phyloP scores from a whole-genome alignment of 129 eudicot species.

The Logfia minima region DNA sequence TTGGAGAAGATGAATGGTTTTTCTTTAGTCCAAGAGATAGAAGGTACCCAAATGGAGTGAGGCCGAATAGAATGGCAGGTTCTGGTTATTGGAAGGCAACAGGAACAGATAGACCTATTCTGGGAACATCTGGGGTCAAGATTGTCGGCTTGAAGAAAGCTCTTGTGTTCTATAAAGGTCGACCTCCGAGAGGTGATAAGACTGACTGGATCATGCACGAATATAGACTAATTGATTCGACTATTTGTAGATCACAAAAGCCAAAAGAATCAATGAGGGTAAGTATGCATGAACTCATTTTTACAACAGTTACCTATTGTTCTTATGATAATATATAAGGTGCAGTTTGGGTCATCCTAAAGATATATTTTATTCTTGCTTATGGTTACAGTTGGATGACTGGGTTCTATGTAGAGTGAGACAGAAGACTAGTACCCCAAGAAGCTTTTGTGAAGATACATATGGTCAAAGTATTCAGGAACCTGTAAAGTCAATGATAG shows the following conservation, averaged over 20 bases:
- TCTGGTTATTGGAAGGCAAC: conserved; percentile 62
- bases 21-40: conserved; percentile 57
- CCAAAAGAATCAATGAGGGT: conserved; percentile 47
- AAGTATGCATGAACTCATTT: conserved; percentile 18
- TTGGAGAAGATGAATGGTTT: conserved; percentile 61
- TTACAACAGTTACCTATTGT: conserved; percentile 3
- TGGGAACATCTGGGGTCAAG: conserved; percentile 27
- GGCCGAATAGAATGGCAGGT: conserved; percentile 54
- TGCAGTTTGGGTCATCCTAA: too few relatives aligned
- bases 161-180: conserved; percentile 45
- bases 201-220: conserved; percentile 64
- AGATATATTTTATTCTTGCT: neutral
- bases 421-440: conserved; percentile 34
- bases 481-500: conserved; percentile 18
- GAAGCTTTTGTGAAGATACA: conserved; percentile 35
- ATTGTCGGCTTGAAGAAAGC: conserved; percentile 49
- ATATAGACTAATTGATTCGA: conserved; percentile 38
- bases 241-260: conserved; percentile 23
- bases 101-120: conserved; percentile 49
- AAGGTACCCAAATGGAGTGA: conserved; percentile 52
- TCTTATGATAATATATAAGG: too few relatives aligned
- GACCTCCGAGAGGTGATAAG: conserved; percentile 48
- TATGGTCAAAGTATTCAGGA: conserved; percentile 21
- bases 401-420: conserved; percentile 59
- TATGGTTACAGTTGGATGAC: conserved; percentile 42